Percentiles rank a stretch among this genome's conserved stretches.
phyloP scores from a whole-genome alignment of 2,329 filamentous ascomycete genomes.

The Pseudopithomyces chartarum region DNA sequence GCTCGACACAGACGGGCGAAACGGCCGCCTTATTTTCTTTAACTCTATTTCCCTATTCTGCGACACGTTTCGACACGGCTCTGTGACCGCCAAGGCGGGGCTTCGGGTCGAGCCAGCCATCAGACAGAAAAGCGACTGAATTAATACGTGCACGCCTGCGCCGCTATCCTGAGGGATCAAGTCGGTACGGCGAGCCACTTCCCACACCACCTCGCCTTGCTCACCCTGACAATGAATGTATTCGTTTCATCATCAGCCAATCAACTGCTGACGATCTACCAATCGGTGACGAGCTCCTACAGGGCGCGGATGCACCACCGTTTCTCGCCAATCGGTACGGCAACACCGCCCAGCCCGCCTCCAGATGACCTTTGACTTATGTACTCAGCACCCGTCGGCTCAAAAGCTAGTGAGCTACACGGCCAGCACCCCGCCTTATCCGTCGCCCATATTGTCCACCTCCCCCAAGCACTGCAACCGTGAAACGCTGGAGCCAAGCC shows the following conservation, averaged over 20 bases:
- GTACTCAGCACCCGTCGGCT: conserved; percentile 8
- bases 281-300: conserved; percentile 26
- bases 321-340: conserved; percentile 33
- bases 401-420: conserved; percentile 8
- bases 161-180: conserved; percentile 23
- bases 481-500: conserved; percentile 23
- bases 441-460: conserved; percentile 28
- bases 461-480: conserved; percentile 25
- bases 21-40: conserved; percentile 16
- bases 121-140: conserved; percentile 43
- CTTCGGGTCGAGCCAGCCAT: conserved; percentile 19
- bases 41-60: conserved; percentile 6
- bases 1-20: conserved; percentile 15
- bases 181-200: conserved; percentile 27
- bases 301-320: conserved; percentile 38
- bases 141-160: conserved; percentile 36
- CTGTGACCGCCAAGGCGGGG: conserved; percentile 30
- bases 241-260: conserved; percentile 28
- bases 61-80: conserved; percentile 19
- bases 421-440: conserved; percentile 22
- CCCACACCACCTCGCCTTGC: conserved; percentile 14
- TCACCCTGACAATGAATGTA: conserved; percentile 11
- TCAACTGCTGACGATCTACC: conserved; percentile 41
- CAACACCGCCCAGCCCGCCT: conserved; percentile 12
- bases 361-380: conserved; percentile 14